Evolutionary conservation across 345 rosid genomes (phyloP).

Genomic region (Hevea brasiliensis): DNA sequence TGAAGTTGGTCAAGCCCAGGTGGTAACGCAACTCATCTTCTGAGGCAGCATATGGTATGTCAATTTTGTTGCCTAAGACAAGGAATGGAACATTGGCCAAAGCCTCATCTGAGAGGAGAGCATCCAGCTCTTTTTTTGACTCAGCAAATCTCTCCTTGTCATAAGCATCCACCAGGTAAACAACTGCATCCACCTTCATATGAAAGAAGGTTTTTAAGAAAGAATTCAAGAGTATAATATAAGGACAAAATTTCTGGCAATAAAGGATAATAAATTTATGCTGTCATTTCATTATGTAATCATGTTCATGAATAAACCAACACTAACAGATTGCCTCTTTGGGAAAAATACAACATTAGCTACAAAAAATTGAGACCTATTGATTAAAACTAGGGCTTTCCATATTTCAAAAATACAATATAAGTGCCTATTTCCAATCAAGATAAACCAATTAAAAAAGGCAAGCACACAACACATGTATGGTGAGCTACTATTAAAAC

Average conservation of each 20-base stretch:
- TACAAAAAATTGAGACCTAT: neutral
- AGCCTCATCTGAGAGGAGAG: constrained; percentile 61
- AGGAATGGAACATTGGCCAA: constrained; percentile 64
- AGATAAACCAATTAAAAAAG: neutral
- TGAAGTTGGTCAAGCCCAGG: constrained; percentile 67
- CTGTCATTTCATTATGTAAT: neutral
- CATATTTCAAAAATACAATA: neutral
- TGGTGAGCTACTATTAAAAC: constrained; percentile 29
- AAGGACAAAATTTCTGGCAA: neutral
- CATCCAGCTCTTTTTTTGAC: constrained; percentile 64
- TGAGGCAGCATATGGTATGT: constrained; percentile 66
- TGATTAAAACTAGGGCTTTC: neutral
- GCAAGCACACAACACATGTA: neutral
- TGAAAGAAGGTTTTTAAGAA: neutral
- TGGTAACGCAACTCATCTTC: constrained; percentile 67
- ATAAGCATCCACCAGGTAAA: constrained; percentile 68
- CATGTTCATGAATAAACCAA: neutral
- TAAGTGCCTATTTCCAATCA: too few species aligned
- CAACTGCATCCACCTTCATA: constrained; percentile 69
- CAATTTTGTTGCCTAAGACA: constrained; percentile 69
- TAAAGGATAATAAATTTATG: neutral
- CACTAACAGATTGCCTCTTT: neutral
- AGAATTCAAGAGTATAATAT: neutral
- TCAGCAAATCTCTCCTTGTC: constrained; percentile 66
- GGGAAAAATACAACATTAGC: neutral